phyloP scores from a whole-genome alignment of 805 yeast species.

The Sugiyamaella marilandica region DNA sequence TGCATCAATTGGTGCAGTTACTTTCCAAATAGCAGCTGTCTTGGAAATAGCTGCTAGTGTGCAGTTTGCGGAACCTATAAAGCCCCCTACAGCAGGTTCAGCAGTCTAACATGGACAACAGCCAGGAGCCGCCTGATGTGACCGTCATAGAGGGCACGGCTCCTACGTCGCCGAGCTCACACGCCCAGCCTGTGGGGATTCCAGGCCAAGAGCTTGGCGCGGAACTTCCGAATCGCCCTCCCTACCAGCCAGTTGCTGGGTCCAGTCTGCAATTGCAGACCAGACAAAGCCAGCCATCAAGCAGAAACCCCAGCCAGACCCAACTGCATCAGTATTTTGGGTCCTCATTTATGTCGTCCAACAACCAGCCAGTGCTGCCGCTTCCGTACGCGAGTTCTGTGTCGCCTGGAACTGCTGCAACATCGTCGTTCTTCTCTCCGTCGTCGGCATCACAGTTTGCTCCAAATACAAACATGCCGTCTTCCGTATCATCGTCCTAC shows the following conservation, averaged over 20 bases:
- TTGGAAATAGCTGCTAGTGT: too few relatives aligned
- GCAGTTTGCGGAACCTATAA: too few relatives aligned
- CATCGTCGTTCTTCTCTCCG: constrained; percentile 27
- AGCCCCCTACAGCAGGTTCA: too few relatives aligned
- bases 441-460: constrained; percentile 25
- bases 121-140: constrained; percentile 2
- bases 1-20: too few relatives aligned
- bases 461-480: constrained; percentile 29
- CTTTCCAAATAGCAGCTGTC: too few relatives aligned
- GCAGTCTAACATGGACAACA: not conserved
- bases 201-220: constrained; percentile 9
- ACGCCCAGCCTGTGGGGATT: constrained; percentile 18
- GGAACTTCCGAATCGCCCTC: not conserved
- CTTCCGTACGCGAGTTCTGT: not conserved
- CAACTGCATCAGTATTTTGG: not conserved
- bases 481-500: constrained; percentile 26
- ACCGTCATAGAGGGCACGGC: constrained; percentile 12
- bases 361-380: constrained; percentile 6
- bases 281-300: not conserved
- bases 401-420: constrained; percentile 16
- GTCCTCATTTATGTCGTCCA: not conserved
- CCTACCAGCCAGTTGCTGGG: not conserved
- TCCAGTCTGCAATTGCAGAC: not conserved
- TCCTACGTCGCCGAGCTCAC: constrained; percentile 2
- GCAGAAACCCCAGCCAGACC: not conserved